Evolutionary conservation across 169 alveolate species (phyloP).

Genomic region (Eimeria falciformis): DNA sequence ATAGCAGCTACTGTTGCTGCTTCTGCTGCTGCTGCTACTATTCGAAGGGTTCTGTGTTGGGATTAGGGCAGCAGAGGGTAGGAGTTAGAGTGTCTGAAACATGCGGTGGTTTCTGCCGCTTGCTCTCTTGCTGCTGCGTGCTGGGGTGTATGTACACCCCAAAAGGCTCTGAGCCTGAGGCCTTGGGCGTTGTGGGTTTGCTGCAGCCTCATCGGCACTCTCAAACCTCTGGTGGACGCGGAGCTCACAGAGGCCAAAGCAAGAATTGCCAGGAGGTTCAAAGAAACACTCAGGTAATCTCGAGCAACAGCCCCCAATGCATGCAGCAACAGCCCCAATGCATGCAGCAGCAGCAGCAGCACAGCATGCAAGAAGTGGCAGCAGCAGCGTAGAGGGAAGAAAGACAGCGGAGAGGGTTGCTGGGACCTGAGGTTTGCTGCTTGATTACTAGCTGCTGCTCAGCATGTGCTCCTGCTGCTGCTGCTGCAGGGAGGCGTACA

Average conservation of each 20-base stretch:
- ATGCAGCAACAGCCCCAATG: neutral
- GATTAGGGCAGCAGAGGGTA: neutral
- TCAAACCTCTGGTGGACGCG: slow-evolving; percentile 58
- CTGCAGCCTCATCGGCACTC: neutral
- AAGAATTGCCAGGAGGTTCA: slow-evolving; percentile 1
- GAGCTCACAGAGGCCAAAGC: slow-evolving; percentile 54
- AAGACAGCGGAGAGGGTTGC: neutral
- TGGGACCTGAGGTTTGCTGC: neutral
- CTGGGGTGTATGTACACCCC: neutral
- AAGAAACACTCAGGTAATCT: slow-evolving; percentile 29
- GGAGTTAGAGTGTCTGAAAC: too few relatives aligned
- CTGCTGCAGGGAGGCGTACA: slow-evolving; percentile 62
- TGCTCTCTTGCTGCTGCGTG: slow-evolving; percentile 27
- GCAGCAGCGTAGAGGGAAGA: neutral
- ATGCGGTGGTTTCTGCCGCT: neutral
- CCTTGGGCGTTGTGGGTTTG: neutral
- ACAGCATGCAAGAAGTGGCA: neutral
- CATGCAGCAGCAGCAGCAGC: slow-evolving; percentile 25
- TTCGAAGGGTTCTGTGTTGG: neutral
- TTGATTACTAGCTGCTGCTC: neutral
- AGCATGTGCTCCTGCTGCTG: slow-evolving; percentile 17
- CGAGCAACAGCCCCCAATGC: neutral
- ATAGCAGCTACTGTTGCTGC: neutral
- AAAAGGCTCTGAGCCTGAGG: too few relatives aligned
- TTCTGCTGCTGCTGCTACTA: neutral